Percentiles rank a stretch among this genome's conserved stretches.
Conservation (phyloP, 208 protist genomes). For the Trypanosoma caninum region DNA sequence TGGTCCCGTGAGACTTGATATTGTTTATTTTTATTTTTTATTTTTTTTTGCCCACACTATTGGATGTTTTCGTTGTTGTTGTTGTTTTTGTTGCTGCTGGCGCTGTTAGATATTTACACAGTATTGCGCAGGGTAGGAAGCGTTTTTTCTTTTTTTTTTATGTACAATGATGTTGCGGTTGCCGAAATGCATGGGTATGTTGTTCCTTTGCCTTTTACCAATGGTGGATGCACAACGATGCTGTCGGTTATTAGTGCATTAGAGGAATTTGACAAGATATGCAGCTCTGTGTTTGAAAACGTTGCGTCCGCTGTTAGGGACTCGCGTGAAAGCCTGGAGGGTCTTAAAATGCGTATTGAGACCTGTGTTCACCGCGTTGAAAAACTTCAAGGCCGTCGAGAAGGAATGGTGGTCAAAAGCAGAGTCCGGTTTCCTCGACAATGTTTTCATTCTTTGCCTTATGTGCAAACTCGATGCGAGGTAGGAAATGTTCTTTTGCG, state of each 20-base stretch:
- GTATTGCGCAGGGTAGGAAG: too few species aligned
- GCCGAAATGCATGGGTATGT: slow-evolving; percentile 17
- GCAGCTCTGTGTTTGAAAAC: slow-evolving; percentile 24
- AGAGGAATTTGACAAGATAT: slow-evolving; percentile 21
- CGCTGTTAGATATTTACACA: too few species aligned
- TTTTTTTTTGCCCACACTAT: too few species aligned
- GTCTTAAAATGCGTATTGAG: slow-evolving; percentile 22
- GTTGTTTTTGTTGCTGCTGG: too few species aligned
- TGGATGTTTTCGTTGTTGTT: too few species aligned
- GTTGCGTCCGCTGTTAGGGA: slow-evolving; percentile 20
- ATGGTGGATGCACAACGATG: slow-evolving; percentile 22
- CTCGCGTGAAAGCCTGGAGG: slow-evolving; percentile 13
- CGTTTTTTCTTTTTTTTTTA: slow-evolving; percentile 1
- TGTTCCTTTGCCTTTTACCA: slow-evolving; percentile 26
- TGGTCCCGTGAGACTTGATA: too few species aligned
- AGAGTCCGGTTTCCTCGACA: slow-evolving; percentile 17
- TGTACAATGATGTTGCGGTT: slow-evolving; percentile 16
- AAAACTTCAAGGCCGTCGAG: slow-evolving; percentile 24
- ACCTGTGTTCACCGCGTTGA: slow-evolving; percentile 16
- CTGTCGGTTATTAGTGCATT: slow-evolving; percentile 20
- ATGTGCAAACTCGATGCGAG: slow-evolving; percentile 13
- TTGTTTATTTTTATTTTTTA: too few species aligned
- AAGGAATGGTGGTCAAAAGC: slow-evolving; percentile 28
- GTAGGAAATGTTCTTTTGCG: background rate
- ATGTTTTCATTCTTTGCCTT: background rate